Conservation (phyloP, 345 rosid species). For the Eucalyptus pauciflora region DNA sequence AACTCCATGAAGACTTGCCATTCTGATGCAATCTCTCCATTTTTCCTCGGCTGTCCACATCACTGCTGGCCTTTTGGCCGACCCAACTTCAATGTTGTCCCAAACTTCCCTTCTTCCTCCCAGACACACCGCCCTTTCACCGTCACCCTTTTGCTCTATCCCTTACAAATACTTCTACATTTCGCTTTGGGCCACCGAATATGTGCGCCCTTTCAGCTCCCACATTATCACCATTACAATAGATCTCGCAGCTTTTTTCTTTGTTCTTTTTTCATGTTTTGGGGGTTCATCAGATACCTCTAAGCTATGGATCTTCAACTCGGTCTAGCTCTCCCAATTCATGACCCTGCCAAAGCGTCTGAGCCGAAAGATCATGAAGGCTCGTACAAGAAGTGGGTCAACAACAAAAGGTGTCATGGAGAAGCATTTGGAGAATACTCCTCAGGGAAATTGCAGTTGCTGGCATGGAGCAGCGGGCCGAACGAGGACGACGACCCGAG, state of each 20-base stretch:
- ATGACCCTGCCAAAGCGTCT: background rate
- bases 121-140: constrained; percentile 4
- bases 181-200: background rate
- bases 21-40: background rate
- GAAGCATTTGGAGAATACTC: constrained; percentile 2
- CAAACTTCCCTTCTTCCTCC: constrained; percentile 9
- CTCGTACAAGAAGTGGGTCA: background rate
- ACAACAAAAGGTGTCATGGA: constrained; percentile 14
- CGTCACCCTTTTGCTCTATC: background rate
- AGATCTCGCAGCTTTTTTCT: background rate
- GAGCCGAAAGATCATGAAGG: background rate
- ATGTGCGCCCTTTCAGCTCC: background rate
- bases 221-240: background rate
- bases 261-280: background rate
- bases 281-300: background rate
- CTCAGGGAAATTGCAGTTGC: background rate
- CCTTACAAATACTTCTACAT: background rate
- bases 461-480: constrained; percentile 39
- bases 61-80: constrained; percentile 60
- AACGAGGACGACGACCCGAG: constrained; percentile 33
- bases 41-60: constrained; percentile 27
- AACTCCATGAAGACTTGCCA: background rate
- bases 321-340: constrained; percentile 25
- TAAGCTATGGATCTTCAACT: constrained; percentile 42
- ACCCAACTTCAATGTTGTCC: constrained; percentile 48